phyloP scores from a whole-genome alignment of 2,329 filamentous ascomycete species.

The Diplodia sapinea region DNA sequence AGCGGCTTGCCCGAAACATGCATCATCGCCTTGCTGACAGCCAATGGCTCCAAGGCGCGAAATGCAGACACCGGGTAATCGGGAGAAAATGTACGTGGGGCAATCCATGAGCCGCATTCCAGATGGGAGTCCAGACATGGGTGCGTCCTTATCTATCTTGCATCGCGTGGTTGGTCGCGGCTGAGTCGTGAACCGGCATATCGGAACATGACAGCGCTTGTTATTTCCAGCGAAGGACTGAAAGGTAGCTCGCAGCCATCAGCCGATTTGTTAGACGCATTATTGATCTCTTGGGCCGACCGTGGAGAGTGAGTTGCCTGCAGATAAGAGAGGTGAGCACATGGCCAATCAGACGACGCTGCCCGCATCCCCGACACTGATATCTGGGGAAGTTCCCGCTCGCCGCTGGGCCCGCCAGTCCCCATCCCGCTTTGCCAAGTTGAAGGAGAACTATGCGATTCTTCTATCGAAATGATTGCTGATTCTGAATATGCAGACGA shows the following conservation, averaged over 20 bases:
- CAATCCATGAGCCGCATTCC: neutral
- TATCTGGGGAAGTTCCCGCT: constrained; percentile 9
- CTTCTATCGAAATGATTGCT: neutral
- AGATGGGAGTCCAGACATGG: neutral
- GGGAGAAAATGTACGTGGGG: too few species aligned
- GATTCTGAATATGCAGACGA: neutral
- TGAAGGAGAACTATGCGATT: neutral
- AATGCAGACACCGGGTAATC: neutral
- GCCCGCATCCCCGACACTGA: constrained; percentile 7
- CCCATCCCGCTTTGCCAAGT: neutral
- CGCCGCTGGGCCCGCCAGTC: neutral
- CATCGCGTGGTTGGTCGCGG: neutral
- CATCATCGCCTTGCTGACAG: neutral
- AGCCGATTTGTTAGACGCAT: constrained; percentile 13
- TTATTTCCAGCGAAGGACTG: neutral
- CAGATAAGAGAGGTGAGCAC: constrained; percentile 24
- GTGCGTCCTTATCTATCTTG: neutral
- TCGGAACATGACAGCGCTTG: neutral
- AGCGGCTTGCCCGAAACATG: neutral
- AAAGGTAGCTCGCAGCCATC: neutral
- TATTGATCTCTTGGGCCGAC: constrained; percentile 1
- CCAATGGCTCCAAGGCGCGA: too few species aligned
- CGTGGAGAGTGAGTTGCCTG: neutral
- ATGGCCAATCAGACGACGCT: constrained; percentile 10
- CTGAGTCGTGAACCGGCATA: neutral